Evolutionary conservation across 768 basidiomycete genomes (phyloP), one percentile per base, ranked within the genome.

Genomic region (Guyanaporus albipodus): DNA sequence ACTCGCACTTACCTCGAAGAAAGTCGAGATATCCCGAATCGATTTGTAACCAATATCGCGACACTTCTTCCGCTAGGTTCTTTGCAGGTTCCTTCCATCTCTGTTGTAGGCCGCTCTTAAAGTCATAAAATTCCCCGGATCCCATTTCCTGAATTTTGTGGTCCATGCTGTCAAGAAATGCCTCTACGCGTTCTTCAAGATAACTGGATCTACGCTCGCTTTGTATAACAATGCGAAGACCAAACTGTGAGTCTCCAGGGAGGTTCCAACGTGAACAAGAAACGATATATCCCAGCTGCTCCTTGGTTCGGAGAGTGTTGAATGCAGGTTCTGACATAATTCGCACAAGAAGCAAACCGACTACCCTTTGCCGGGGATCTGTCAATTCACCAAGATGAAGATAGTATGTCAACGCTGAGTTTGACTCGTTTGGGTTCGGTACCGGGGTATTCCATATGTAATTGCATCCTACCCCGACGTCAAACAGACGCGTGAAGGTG

Each of bases 251-350:
- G 3, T 78, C 72, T n/a, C 87, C 85, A 33, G 76, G 61, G 34
- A 86, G 64, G 9, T 71, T 62, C 78, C 78, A 82, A 24, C 69
- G 61, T 1, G 73, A 71, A 53, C 79, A 83, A 8, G 74, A 78
- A 28, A 96, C 94, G 34, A 96, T 76, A 64, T 99, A 99, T 6
- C 96, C 96, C 1, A 99, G 76, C 66, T 99, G 96, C 61, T 98
- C 91, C 62, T 91, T 84, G 4, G 94, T 97, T 23, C 96, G 84
- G 24, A 99, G 77, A 19, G 83, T 72, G 61, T 95, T 84, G 69
- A 98, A 99, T 9, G 87, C 79, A 1, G 94, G 95, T 57, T 99
- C 96, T n/a, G 77, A 73, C 29, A 94, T 74, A 46, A 98, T 87
- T 56, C 94, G 91, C 0, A 76, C 76, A 19, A 97, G 80, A 12